A percentile compares a stretch with the other conserved stretches of the same genome.
Conservation (phyloP, 2,329 filamentous ascomycete species). For the Beauveria bassiana region DNA sequence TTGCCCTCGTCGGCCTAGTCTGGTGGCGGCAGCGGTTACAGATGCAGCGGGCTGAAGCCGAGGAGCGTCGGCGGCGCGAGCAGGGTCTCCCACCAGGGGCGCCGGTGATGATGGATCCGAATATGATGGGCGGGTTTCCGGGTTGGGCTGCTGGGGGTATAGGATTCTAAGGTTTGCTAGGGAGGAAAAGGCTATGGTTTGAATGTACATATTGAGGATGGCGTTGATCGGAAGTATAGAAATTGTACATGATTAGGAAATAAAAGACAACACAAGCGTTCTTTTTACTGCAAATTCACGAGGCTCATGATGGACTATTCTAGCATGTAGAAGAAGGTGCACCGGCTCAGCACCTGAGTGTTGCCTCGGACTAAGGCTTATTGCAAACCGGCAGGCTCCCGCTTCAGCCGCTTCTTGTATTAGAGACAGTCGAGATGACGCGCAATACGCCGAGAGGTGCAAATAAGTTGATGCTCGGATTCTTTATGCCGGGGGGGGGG, state of each 20-base stretch:
- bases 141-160: slow-evolving; percentile 30
- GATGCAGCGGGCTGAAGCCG: slow-evolving; percentile 38
- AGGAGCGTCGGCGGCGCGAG: slow-evolving; percentile 25
- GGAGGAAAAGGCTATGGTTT: background rate
- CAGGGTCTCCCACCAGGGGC: slow-evolving; percentile 23
- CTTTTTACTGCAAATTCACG: background rate
- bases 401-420: too few relatives aligned
- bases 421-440: background rate
- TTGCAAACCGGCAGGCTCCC: too few relatives aligned
- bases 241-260: slow-evolving; percentile 1
- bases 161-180: slow-evolving; percentile 19
- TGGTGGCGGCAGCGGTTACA: slow-evolving; percentile 73
- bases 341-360: too few relatives aligned
- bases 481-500: background rate
- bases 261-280: background rate
- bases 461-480: background rate
- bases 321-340: too few relatives aligned
- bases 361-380: too few relatives aligned
- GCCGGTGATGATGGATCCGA: slow-evolving; percentile 15
- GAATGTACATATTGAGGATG: slow-evolving; percentile 3
- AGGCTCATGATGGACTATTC: background rate
- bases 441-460: background rate
- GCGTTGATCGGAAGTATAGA: background rate
- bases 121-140: slow-evolving; percentile 23
- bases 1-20: slow-evolving; percentile 66